Evolutionary conservation across 2,329 filamentous ascomycete species (phyloP).

Genomic region (Dactylellina haptotyla): DNA sequence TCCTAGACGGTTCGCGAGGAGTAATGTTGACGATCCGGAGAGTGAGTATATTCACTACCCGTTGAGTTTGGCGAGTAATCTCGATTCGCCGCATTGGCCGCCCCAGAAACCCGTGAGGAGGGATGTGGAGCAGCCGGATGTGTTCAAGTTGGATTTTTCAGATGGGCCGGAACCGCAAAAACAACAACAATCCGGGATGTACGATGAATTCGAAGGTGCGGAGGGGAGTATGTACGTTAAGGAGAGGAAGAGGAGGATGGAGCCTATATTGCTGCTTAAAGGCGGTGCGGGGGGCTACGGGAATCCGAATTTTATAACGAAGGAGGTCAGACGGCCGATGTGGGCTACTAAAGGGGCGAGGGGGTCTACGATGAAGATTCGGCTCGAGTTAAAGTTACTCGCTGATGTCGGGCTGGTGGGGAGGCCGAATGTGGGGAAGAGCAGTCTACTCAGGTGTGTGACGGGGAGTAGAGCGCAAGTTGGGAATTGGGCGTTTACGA

Average conservation of each 20-base stretch:
- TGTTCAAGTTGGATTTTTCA: conserved; percentile 64
- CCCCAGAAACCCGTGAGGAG: conserved; percentile 19
- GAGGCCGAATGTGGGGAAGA: conserved; percentile 95
- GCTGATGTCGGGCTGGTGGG: conserved; percentile 95
- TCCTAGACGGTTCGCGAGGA: conserved; percentile 43
- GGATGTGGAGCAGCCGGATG: conserved; percentile 38
- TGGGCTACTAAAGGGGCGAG: conserved; percentile 88
- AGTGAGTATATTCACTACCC: conserved; percentile 58
- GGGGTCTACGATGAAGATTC: conserved; percentile 79
- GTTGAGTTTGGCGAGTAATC: conserved; percentile 53
- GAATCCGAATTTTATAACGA: conserved; percentile 90
- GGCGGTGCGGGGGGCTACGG: conserved; percentile 90
- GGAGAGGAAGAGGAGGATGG: conserved; percentile 61
- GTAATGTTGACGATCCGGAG: conserved; percentile 53
- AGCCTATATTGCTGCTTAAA: conserved; percentile 84
- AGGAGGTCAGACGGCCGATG: conserved; percentile 77
- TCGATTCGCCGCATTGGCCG: conserved; percentile 56
- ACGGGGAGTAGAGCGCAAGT: conserved; percentile 89
- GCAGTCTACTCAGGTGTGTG: conserved; percentile 85
- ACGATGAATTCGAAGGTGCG: too few species aligned
- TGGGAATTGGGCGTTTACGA: conserved; percentile 97
- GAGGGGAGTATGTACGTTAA: neutral
- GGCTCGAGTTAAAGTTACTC: conserved; percentile 92
- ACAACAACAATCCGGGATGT: neutral
- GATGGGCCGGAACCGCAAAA: conserved; percentile 19